These are phyloP conservation scores for Fusarium poae DNA, from an alignment of 2,329 filamentous ascomycete genomes.

Conservation along the genomic window DNA sequence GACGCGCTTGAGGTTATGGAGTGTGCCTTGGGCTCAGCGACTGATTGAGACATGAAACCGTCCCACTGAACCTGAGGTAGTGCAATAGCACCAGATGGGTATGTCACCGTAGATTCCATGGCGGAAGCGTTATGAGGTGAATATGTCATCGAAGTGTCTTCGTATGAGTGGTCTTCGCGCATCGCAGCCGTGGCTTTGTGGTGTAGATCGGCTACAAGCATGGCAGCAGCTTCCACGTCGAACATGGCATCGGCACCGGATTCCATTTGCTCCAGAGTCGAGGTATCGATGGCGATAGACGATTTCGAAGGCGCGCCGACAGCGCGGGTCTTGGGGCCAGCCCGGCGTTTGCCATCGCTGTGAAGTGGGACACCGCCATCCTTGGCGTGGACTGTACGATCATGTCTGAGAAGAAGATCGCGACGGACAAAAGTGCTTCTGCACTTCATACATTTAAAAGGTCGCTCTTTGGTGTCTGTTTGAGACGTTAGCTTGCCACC, in stretches of 20 bases:
- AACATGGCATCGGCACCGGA: slow-evolving; percentile 90
- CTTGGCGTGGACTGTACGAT: slow-evolving; percentile 98
- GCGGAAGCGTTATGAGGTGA: slow-evolving; percentile 77
- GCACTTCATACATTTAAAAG: slow-evolving; percentile 99
- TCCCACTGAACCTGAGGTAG: slow-evolving; percentile 94
- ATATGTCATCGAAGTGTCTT: slow-evolving; percentile 75
- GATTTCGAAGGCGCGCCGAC: slow-evolving; percentile 78
- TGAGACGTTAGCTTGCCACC: slow-evolving; percentile 47
- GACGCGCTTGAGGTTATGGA: slow-evolving; percentile 76
- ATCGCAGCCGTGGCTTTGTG: slow-evolving; percentile 88
- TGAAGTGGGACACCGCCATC: slow-evolving; percentile 94
- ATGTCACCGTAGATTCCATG: slow-evolving; percentile 83
- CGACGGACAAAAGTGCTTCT: slow-evolving; percentile 98
- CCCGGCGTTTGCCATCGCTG: slow-evolving; percentile 91
- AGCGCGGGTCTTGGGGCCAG: slow-evolving; percentile 75
- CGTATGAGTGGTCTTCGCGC: slow-evolving; percentile 69
- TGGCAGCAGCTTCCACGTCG: slow-evolving; percentile 96
- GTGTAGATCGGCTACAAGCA: slow-evolving; percentile 98
- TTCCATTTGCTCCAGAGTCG: slow-evolving; percentile 92
- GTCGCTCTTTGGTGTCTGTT: slow-evolving; percentile 96
- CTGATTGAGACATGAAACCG: slow-evolving; percentile 79
- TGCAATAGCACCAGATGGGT: slow-evolving; percentile 82
- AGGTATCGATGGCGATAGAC: slow-evolving; percentile 82
- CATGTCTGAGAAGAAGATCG: slow-evolving; percentile 94
- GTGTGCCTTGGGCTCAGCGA: slow-evolving; percentile 79